Percentiles rank a stretch among this genome's conserved stretches.
Conservation (phyloP, 345 rosid species). For the Garcia nutans region DNA sequence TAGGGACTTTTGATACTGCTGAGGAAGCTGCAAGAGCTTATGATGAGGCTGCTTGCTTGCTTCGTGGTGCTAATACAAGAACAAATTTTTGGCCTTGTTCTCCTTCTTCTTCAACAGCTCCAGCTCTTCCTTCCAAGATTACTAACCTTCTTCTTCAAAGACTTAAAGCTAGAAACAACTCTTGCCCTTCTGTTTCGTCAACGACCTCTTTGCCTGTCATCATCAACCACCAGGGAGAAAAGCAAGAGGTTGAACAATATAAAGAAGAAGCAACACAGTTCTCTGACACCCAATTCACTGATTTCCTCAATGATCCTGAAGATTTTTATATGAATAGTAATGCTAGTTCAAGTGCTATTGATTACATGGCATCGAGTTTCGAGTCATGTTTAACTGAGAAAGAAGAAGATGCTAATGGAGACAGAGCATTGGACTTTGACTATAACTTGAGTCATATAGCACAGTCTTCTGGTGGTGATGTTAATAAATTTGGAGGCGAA, state of each 20-base stretch:
- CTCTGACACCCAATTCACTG: conserved; percentile 36
- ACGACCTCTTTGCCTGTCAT: conserved; percentile 9
- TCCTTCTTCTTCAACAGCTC: conserved; percentile 35
- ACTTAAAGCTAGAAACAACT: conserved; percentile 44
- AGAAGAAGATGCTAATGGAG: conserved; percentile 13
- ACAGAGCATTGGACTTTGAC: conserved; percentile 22
- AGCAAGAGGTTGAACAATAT: conserved; percentile 19
- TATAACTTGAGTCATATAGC: conserved; percentile 27
- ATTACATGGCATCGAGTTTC: conserved; percentile 24
- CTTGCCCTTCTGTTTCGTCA: background rate
- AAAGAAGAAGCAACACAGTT: conserved; percentile 21
- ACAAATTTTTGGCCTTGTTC: conserved; percentile 56
- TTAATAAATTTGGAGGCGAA: conserved; percentile 17
- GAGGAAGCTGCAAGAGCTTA: conserved; percentile 64
- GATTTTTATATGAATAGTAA: conserved; percentile 15
- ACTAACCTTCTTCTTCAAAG: conserved; percentile 58
- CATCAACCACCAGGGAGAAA: conserved; percentile 4
- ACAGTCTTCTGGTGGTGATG: conserved; percentile 26
- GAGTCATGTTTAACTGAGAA: conserved; percentile 39
- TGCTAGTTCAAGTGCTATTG: conserved; percentile 12
- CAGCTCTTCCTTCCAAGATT: conserved; percentile 53
- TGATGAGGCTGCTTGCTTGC: conserved; percentile 60
- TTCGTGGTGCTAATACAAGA: conserved; percentile 50
- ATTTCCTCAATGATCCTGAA: conserved; percentile 44
- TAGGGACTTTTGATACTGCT: conserved; percentile 54